Base-by-base conservation (phyloP, 176 grass and related monocot species). In the Melocanna baccifera region DNA sequence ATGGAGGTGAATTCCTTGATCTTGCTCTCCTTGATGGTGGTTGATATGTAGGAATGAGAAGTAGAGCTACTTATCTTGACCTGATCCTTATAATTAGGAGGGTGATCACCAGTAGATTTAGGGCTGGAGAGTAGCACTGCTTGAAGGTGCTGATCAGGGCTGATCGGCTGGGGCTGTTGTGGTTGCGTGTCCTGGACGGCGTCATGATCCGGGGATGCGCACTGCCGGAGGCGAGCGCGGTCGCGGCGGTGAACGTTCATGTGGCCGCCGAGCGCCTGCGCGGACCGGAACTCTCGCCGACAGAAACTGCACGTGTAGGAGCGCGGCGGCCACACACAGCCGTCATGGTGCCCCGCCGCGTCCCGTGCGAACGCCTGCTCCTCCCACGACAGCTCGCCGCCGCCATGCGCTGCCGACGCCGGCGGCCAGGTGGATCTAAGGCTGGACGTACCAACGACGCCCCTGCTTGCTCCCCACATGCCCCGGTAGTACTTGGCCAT, bases 191-290 rank as follows among this genome's bases (percentile, higher is more conserved):
- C 26, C 59, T 32, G 82, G 22, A 18, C 55, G 28, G 1, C 70
- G 12, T 86, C 66, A 40, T 51, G 76, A 22, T 79, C 81, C 37
- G 75, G 71, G 26, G 76, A 84, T 61, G 79, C 64, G 57, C 90
- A 92, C 81, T 79, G 79, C 67, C 89, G 91, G 67, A 94, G 93
- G 16, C 87, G 90, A 72, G 93, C 93, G 11, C 93, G 90, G 68
- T 94, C 93, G 65, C 93, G 88, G 70, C 93, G 93, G 74, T 94
- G 93, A 41, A 94, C 93, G 51, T 92, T 92, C 91, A 92, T 92
- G 84, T 92, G 91, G 26, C 91, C 91, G 40, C 91, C 91, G 52
- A 92, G 83, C 23, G 91, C 91, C 78, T 92, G 91, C 25, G 91
- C 91, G 6, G 93, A 94, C 34, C 93, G 90, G 76, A 94, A 94